phyloP scores from a whole-genome alignment of 371 early-diverging fungal species.

The Syncephalastrum monosporum region DNA sequence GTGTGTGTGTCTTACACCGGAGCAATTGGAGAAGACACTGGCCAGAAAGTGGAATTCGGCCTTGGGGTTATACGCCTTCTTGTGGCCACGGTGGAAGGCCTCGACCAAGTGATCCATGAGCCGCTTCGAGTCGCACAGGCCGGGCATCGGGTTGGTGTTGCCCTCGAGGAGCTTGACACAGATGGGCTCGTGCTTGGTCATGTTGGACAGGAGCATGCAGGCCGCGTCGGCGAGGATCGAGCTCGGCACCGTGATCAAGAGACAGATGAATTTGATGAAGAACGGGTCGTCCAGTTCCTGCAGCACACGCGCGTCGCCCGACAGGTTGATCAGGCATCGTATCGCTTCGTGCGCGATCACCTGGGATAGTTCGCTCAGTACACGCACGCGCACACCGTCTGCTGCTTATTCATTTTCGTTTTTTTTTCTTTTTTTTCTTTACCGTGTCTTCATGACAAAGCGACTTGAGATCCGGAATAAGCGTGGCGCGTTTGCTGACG shows the following conservation, averaged over 20 bases:
- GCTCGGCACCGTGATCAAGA: conserved; percentile 66
- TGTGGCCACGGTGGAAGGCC: conserved; percentile 79
- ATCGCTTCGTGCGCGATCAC: conserved; percentile 83
- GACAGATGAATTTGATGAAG: conserved; percentile 66
- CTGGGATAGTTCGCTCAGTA: conserved; percentile 28
- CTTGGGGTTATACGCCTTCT: conserved; percentile 74
- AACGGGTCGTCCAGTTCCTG: conserved; percentile 62
- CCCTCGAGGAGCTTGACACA: conserved; percentile 55
- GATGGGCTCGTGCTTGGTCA: conserved; percentile 72
- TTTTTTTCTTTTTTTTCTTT: too few relatives aligned
- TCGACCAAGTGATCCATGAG: conserved; percentile 85
- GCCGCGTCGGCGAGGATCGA: conserved; percentile 73
- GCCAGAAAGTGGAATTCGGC: conserved; percentile 86
- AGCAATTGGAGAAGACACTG: conserved; percentile 91
- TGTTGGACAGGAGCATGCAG: conserved; percentile 92
- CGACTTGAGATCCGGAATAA: conserved; percentile 69
- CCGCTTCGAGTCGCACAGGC: conserved; percentile 39
- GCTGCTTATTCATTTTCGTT: too few relatives aligned
- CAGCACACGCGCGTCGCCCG: conserved; percentile 62
- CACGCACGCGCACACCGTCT: too few relatives aligned
- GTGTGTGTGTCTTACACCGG: conserved; percentile 50
- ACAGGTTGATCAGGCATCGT: conserved; percentile 81
- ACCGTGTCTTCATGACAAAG: conserved; percentile 73
- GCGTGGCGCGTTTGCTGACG: conserved; percentile 52
- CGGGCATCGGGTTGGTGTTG: conserved; percentile 42